phyloP scores from a whole-genome alignment of 495 filamentous ascomycete species.

The Hypoxylon fragiforme region DNA sequence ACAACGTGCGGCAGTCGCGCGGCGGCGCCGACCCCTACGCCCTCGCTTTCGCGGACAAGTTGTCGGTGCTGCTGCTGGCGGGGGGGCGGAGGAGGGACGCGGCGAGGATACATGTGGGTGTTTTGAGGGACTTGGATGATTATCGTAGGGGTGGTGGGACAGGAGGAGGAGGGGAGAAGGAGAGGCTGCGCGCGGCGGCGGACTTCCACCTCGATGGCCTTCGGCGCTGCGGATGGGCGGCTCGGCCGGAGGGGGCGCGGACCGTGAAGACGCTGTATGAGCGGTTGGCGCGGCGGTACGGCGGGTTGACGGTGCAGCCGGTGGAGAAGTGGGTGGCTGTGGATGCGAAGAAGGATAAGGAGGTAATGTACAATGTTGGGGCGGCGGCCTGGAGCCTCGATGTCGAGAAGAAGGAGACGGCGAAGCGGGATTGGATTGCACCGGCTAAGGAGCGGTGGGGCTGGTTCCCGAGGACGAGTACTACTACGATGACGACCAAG shows the following conservation, averaged over 20 bases:
- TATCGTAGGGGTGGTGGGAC: slow-evolving; percentile 1
- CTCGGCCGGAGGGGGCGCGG: slow-evolving; percentile 3
- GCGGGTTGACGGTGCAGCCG: slow-evolving; percentile 5
- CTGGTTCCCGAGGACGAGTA: neutral
- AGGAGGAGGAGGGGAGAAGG: slow-evolving; percentile 6
- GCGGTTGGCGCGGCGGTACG: slow-evolving; percentile 4
- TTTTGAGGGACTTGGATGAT: slow-evolving; percentile 48
- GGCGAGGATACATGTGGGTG: slow-evolving; percentile 57
- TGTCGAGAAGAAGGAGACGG: slow-evolving; percentile 18
- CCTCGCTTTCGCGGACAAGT: slow-evolving; percentile 58
- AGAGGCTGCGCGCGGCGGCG: slow-evolving; percentile 7
- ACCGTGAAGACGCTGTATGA: neutral
- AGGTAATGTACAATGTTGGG: slow-evolving; percentile 22
- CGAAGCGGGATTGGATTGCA: slow-evolving; percentile 12
- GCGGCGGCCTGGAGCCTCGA: slow-evolving; percentile 19
- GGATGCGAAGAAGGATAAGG: slow-evolving; percentile 18
- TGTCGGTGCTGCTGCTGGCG: slow-evolving; percentile 57
- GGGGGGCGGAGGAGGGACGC: slow-evolving; percentile 55
- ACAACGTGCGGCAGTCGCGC: slow-evolving; percentile 64
- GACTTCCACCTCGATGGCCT: slow-evolving; percentile 19
- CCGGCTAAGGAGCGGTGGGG: slow-evolving; percentile 28
- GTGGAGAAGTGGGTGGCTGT: slow-evolving; percentile 14
- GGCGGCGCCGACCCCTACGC: slow-evolving; percentile 58
- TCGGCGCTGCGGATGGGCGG: slow-evolving; percentile 18
- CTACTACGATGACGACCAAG: neutral